A percentile compares a stretch with the other conserved stretches of the same genome.
These are phyloP conservation scores for Fusarium burgessii DNA, from an alignment of 2,329 filamentous ascomycete species.

Conservation along the genomic window DNA sequence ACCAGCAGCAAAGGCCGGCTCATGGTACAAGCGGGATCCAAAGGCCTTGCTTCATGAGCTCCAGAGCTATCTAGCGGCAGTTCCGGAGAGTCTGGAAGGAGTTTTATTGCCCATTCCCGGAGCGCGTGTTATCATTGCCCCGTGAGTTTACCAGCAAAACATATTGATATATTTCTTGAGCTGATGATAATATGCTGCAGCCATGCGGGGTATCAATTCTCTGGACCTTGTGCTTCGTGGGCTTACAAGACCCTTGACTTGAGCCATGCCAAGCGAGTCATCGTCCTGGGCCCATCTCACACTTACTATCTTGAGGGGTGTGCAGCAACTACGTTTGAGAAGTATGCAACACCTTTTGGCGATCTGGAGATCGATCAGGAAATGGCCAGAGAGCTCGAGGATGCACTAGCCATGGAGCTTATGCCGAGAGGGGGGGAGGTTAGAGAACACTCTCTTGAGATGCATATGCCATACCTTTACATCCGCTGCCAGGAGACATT, in stretches of 20 bases:
- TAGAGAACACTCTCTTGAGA: slow-evolving; percentile 92
- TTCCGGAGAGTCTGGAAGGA: slow-evolving; percentile 74
- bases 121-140: slow-evolving; percentile 89
- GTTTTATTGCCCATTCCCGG: slow-evolving; percentile 73
- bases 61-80: slow-evolving; percentile 77
- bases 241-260: slow-evolving; percentile 92
- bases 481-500: slow-evolving; percentile 73
- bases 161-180: rapidly evolving
- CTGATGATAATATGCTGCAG: slow-evolving; percentile 58
- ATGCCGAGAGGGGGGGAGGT: slow-evolving; percentile 78
- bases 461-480: slow-evolving; percentile 95
- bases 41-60: slow-evolving; percentile 75
- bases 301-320: slow-evolving; percentile 83
- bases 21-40: slow-evolving; percentile 82
- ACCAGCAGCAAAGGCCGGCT: slow-evolving; percentile 81
- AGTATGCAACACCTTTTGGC: slow-evolving; percentile 81
- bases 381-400: slow-evolving; percentile 63
- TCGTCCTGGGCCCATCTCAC: slow-evolving; percentile 93
- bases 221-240: slow-evolving; percentile 91
- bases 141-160: slow-evolving; percentile 68
- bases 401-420: slow-evolving; percentile 51
- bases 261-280: slow-evolving; percentile 84
- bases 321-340: slow-evolving; percentile 78
- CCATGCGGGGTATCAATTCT: slow-evolving; percentile 94
- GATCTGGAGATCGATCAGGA: slow-evolving; percentile 73